Conservation (phyloP, 768 basidiomycete species). For the Trametes punicea region DNA sequence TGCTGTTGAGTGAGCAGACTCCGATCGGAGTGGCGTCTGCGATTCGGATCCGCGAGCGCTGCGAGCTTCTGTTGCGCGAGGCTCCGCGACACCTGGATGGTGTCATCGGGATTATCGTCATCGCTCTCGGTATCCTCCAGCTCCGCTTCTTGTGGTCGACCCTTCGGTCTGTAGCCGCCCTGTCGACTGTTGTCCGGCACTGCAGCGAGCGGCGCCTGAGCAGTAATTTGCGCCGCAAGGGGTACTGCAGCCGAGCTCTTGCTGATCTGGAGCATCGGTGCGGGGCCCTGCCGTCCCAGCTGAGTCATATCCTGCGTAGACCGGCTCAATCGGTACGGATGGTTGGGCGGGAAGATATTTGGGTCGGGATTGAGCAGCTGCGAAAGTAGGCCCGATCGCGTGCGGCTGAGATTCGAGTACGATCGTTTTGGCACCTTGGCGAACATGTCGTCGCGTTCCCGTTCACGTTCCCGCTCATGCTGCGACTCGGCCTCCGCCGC, state of each 20-base stretch:
- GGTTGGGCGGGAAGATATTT: constrained; percentile 51
- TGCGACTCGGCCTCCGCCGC: constrained; percentile 64
- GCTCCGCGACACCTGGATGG: constrained; percentile 58
- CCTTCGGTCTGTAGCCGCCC: constrained; percentile 58
- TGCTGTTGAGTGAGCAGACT: constrained; percentile 18
- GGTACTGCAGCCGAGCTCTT: constrained; percentile 62
- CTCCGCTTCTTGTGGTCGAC: constrained; percentile 60
- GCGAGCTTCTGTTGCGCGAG: constrained; percentile 67
- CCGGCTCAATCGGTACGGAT: constrained; percentile 54
- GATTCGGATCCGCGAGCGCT: constrained; percentile 43
- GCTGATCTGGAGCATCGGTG: constrained; percentile 37
- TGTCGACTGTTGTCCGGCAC: constrained; percentile 11
- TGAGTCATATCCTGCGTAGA: constrained; percentile 47
- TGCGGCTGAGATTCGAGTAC: constrained; percentile 55
- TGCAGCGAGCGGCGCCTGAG: constrained; percentile 25
- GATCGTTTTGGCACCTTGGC: constrained; percentile 65
- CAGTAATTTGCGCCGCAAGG: constrained; percentile 48
- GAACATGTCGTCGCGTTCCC: constrained; percentile 74
- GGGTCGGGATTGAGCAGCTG: constrained; percentile 74
- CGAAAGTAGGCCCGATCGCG: constrained; percentile 56
- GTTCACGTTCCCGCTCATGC: too few species aligned
- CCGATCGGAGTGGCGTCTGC: constrained; percentile 40
- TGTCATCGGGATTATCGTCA: constrained; percentile 47
- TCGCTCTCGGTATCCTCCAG: constrained; percentile 57
- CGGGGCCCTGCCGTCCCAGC: constrained; percentile 19